phyloP scores from a whole-genome alignment of 1,139 yeast genomes.

The Hyphopichia buzzinii region DNA sequence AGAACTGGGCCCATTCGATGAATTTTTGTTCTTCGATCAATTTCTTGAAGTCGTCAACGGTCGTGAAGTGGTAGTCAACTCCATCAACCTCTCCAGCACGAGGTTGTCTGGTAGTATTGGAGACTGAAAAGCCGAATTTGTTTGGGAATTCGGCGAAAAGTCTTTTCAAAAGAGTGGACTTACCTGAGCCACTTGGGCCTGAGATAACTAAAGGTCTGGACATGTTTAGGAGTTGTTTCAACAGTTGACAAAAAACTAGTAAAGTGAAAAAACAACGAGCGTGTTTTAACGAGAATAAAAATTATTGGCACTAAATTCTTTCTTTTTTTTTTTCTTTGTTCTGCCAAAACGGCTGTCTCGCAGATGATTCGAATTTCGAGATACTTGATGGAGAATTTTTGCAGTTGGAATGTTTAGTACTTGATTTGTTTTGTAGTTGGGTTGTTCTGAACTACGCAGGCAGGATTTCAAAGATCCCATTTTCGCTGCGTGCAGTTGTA shows the following conservation, averaged over 20 bases:
- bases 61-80: constrained; percentile 80
- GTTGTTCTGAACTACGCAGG: too few relatives aligned
- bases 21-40: constrained; percentile 73
- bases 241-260: not conserved
- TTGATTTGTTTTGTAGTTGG: too few relatives aligned
- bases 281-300: too few relatives aligned
- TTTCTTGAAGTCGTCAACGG: constrained; percentile 74
- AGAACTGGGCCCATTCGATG: constrained; percentile 97
- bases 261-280: not conserved
- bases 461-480: too few relatives aligned
- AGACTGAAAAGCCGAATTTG: constrained; percentile 88
- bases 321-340: too few relatives aligned
- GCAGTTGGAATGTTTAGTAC: too few relatives aligned
- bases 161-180: constrained; percentile 87
- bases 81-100: constrained; percentile 91
- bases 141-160: constrained; percentile 88
- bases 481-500: too few relatives aligned
- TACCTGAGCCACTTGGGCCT: constrained; percentile 98
- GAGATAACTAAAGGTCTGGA: constrained; percentile 85
- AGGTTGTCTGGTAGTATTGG: constrained; percentile 91
- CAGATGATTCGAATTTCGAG: too few relatives aligned
- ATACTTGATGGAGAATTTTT: too few relatives aligned
- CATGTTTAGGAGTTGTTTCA: constrained; percentile 11
- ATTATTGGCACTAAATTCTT: too few relatives aligned
- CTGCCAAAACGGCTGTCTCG: too few relatives aligned